Evolutionary conservation across 345 rosid species (phyloP).

Genomic region (Linum tenue): DNA sequence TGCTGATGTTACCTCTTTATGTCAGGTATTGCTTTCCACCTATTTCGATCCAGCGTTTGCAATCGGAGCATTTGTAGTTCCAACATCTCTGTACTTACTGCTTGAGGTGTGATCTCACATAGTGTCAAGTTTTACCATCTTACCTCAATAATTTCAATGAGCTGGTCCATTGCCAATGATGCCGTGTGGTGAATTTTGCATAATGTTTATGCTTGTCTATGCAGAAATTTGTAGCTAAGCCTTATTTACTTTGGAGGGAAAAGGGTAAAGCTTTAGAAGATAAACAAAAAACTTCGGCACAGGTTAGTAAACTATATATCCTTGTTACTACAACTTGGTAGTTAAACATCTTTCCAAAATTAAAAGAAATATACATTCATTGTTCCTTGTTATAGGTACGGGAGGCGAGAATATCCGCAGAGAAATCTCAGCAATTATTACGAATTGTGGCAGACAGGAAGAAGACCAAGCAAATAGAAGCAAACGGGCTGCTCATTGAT

Average conservation of each 20-base stretch:
- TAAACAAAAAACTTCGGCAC: constrained; percentile 52
- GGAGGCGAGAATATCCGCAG: constrained; percentile 61
- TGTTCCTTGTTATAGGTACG: constrained; percentile 38
- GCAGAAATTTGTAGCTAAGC: constrained; percentile 78
- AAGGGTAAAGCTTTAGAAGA: constrained; percentile 62
- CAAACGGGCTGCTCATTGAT: constrained; percentile 61
- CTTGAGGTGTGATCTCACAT: constrained; percentile 47
- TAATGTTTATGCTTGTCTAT: neutral
- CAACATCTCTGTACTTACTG: constrained; percentile 73
- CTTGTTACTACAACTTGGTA: neutral
- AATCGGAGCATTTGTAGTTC: constrained; percentile 71
- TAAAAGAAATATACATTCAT: too few relatives aligned
- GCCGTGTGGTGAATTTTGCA: too few relatives aligned
- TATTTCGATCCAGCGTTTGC: constrained; percentile 53
- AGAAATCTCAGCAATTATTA: constrained; percentile 71
- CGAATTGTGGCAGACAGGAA: constrained; percentile 76
- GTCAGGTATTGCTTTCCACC: constrained; percentile 74
- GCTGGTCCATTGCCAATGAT: too few relatives aligned
- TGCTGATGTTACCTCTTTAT: constrained; percentile 7
- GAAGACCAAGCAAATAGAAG: constrained; percentile 57
- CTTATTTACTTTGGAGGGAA: constrained; percentile 60
- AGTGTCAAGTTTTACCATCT: neutral
- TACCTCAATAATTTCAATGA: too few relatives aligned
- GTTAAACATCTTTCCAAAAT: neutral
- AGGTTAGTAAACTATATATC: constrained; percentile 31